These are phyloP conservation scores for Dendryphion nanum DNA, from an alignment of 2,329 filamentous ascomycete species.

Conservation along the genomic window DNA sequence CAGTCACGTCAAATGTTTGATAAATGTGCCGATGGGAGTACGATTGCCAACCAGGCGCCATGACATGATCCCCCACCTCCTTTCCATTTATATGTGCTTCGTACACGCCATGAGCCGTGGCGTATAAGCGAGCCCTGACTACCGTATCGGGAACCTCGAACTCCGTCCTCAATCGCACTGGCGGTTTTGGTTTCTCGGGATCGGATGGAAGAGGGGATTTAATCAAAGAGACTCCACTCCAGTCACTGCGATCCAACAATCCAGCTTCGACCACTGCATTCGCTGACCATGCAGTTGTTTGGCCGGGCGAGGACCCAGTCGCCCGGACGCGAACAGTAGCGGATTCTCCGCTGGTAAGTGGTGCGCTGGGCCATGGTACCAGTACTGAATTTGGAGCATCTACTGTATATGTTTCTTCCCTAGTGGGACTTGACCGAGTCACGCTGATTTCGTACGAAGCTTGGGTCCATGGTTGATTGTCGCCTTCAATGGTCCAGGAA, in stretches of 20 bases:
- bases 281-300: slow-evolving; percentile 1
- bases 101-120: slow-evolving; percentile 10
- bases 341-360: slow-evolving; percentile 25
- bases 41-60: slow-evolving; percentile 55
- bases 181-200: slow-evolving; percentile 22
- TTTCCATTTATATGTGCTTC: slow-evolving; percentile 11
- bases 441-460: neutral
- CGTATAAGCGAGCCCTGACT: slow-evolving; percentile 7
- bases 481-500: neutral
- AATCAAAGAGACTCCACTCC: neutral
- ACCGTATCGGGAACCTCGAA: slow-evolving; percentile 3
- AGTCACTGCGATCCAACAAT: neutral
- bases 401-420: neutral
- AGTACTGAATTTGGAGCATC: slow-evolving; percentile 42
- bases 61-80: slow-evolving; percentile 8
- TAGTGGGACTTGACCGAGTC: neutral
- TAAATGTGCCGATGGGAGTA: slow-evolving; percentile 54
- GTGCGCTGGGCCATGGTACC: slow-evolving; percentile 46
- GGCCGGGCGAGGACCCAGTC: slow-evolving; percentile 13
- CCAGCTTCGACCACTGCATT: neutral
- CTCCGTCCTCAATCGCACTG: slow-evolving; percentile 37
- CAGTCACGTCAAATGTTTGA: slow-evolving; percentile 53
- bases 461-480: neutral
- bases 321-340: slow-evolving; percentile 29
- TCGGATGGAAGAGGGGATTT: slow-evolving; percentile 4